Evolutionary conservation across 2,329 filamentous ascomycete genomes (phyloP).

Genomic region (Aplosporella prunicola): DNA sequence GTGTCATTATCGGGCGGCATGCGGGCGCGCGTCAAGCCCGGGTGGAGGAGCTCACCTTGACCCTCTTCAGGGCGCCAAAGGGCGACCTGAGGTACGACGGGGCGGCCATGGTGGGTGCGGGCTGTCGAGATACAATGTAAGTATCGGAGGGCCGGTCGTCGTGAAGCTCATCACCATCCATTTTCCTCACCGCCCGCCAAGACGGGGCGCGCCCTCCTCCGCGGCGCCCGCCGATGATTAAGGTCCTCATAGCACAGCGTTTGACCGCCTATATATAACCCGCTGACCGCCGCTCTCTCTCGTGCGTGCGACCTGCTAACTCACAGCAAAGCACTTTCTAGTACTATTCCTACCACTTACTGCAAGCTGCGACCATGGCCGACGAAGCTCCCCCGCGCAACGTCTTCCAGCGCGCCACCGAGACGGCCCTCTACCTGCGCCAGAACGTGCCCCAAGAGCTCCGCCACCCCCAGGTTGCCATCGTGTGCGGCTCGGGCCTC

Average conservation of each 20-base stretch:
- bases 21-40: not conserved
- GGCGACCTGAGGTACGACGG: constrained; percentile 36
- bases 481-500: constrained; percentile 56
- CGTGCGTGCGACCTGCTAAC: no score
- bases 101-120: constrained; percentile 30
- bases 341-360: no score
- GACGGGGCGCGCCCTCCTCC: no score
- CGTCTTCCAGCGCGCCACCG: constrained; percentile 36
- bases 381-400: constrained; percentile 21
- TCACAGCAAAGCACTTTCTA: no score
- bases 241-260: no score
- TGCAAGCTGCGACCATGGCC: constrained; percentile 16
- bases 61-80: constrained; percentile 33
- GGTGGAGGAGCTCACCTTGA: constrained; percentile 26
- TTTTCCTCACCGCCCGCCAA: no score
- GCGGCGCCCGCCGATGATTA: no score
- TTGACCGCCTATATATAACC: no score
- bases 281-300: no score
- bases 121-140: no score
- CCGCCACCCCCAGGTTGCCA: constrained; percentile 48
- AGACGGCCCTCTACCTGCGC: constrained; percentile 43
- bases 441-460: constrained; percentile 40
- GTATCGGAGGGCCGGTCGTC: no score
- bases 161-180: no score
- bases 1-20: not conserved